Conservation (phyloP, 805 yeast species). For the Nakazawaea ambrosiae region DNA sequence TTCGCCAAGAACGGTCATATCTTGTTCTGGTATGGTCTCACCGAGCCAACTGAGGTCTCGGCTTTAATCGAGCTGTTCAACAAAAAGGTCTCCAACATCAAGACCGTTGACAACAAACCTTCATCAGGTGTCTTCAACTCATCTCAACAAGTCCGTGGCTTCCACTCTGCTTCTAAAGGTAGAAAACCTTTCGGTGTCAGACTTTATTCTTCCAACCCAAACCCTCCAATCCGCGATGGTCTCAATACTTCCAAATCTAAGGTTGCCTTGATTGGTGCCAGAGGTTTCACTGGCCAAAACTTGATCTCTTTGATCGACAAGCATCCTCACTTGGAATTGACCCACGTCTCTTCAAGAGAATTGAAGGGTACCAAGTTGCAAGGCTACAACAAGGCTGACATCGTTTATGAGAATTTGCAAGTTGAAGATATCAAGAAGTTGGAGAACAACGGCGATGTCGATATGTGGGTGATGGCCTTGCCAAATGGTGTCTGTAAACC, state of each 20-base stretch:
- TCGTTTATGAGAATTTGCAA: conserved; percentile 79
- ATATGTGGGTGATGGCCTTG: conserved; percentile 98
- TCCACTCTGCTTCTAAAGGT: conserved; percentile 31
- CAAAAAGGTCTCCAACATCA: conserved; percentile 27
- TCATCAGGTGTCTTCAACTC: conserved; percentile 39
- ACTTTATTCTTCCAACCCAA: conserved; percentile 43
- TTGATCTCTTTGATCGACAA: conserved; percentile 77
- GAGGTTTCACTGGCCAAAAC: conserved; percentile 96
- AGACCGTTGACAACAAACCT: conserved; percentile 30
- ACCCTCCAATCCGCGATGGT: conserved; percentile 66
- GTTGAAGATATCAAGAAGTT: conserved; percentile 76
- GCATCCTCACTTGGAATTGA: conserved; percentile 82
- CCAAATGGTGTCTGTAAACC: conserved; percentile 97
- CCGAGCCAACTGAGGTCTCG: conserved; percentile 54
- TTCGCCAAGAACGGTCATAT: conserved; percentile 84
- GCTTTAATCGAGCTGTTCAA: conserved; percentile 54
- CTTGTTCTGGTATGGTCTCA: conserved; percentile 90
- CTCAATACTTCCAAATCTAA: conserved; percentile 54
- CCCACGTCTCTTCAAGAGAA: conserved; percentile 96
- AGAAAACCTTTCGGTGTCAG: conserved; percentile 16
- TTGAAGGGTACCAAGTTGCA: conserved; percentile 77
- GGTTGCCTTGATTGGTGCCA: conserved; percentile 95
- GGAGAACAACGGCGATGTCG: conserved; percentile 74
- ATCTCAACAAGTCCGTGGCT: conserved; percentile 44
- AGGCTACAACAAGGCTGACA: conserved; percentile 79